phyloP scores from a whole-genome alignment of 2,329 filamentous ascomycete genomes.

The Zarea fungicola region DNA sequence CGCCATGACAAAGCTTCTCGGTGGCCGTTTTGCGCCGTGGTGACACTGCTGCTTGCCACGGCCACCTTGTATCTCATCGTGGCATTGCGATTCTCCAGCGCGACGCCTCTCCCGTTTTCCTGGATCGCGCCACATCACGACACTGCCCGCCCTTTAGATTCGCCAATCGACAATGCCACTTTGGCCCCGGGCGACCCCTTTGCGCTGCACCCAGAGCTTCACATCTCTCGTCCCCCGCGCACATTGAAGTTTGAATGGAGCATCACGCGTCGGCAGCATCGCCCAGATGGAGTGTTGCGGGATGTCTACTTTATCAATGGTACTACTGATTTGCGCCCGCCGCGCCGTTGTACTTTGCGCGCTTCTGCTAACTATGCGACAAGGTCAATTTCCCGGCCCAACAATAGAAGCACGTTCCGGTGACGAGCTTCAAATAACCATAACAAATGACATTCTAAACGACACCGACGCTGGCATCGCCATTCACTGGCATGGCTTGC shows the following conservation, averaged over 20 bases:
- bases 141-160: too few relatives aligned
- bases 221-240: slow-evolving; percentile 8
- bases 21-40: slow-evolving; percentile 1
- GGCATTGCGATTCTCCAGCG: slow-evolving; percentile 1
- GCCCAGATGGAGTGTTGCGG: slow-evolving; percentile 12
- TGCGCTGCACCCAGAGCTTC: slow-evolving; percentile 10
- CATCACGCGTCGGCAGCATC: slow-evolving; percentile 9
- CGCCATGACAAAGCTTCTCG: background rate
- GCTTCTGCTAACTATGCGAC: background rate
- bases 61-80: background rate
- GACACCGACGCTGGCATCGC: slow-evolving; percentile 36
- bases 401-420: slow-evolving; percentile 22
- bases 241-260: slow-evolving; percentile 11
- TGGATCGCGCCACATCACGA: background rate
- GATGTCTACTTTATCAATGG: slow-evolving; percentile 15
- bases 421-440: slow-evolving; percentile 34
- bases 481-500: slow-evolving; percentile 66
- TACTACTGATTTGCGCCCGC: background rate
- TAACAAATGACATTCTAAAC: slow-evolving; percentile 32
- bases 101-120: background rate
- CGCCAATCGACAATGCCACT: background rate
- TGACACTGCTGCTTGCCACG: slow-evolving; percentile 1
- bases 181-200: background rate
- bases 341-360: background rate
- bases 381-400: slow-evolving; percentile 14